Conservation (phyloP, 2,329 filamentous ascomycete genomes). For the Cytospora leucostoma region DNA sequence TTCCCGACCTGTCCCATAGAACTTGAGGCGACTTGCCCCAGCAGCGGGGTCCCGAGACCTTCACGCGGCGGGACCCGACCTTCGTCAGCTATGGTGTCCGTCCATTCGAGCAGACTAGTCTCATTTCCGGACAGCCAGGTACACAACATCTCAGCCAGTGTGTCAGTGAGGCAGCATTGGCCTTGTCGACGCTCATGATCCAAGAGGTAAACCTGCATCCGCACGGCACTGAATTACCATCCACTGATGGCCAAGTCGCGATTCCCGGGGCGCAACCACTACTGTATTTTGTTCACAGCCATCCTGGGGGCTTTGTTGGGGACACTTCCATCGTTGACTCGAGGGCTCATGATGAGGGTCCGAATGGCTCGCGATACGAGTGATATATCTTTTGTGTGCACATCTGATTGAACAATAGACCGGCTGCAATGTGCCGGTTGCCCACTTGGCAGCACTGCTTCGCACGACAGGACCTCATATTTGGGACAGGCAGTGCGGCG, state of each 20-base stretch:
- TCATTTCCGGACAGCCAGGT: background rate
- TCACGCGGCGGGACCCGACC: background rate
- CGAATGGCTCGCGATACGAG: background rate
- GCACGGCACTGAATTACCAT: no score
- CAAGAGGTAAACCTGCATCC: background rate
- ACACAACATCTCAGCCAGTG: background rate
- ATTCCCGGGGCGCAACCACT: background rate
- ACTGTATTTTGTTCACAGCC: no score
- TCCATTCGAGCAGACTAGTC: background rate
- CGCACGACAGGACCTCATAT: slow-evolving; percentile 2
- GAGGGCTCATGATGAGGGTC: slow-evolving; percentile 1
- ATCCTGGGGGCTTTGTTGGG: no score
- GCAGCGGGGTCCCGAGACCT: background rate
- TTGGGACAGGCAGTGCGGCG: slow-evolving; percentile 1
- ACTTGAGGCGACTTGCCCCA: background rate
- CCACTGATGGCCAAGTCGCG: background rate
- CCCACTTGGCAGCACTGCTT: background rate
- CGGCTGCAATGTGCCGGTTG: background rate
- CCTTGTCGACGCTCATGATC: background rate
- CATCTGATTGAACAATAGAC: background rate
- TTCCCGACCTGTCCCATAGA: slow-evolving; percentile 6
- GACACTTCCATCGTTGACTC: background rate
- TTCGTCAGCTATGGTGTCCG: no score
- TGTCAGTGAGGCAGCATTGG: background rate
- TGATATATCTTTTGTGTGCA: background rate